Base-by-base conservation (phyloP, 192 early-diverging fungal genomes). In the Coemansia sp. region DNA sequence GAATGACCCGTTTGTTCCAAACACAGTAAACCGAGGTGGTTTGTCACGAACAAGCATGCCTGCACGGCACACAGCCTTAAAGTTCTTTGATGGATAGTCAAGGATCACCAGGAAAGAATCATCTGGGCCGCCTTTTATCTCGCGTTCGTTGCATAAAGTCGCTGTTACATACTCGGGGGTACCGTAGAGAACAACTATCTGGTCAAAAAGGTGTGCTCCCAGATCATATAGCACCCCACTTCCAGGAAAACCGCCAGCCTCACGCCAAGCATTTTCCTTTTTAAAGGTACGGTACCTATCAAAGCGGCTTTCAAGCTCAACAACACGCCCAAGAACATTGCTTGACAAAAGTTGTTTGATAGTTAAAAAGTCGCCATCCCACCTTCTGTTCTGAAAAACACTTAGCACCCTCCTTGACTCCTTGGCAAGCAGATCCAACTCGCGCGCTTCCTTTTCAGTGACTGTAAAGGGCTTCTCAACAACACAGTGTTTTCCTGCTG, bases 281-380 rank as follows among this genome's bases (percentile, higher is more conserved):
- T 79, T 77, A 56, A 79, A 85, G 54, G 86, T 85, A 15, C 92
- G 85, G 78, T 89, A 92, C 23, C 92, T 78, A 63, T 93, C 92
- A 69, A 92, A 92, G 23, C 87, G 85, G 49, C 84, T 87, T 63
- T 93, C 91, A 54, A 90, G 85, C 66, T 89, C 88, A 15, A 92
- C 91, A 6, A 93, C 72, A 52, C 85, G 76, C 15, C 92, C 92
- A 43, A 93, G 63, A 0, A 75, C 72, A 1, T 85, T 82, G 9
- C 77, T 66, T 1, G 71, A 68, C 18, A 92, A 72, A 10, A 93
- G 73, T 16, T 85, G 76, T 64, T 87, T 85, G 21, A 91, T 79
- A 1, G 92, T 93, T 57, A 90, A 73, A 68, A 92, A 93, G 78
- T 93, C 92, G 45, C 90, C 91, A 75, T 93, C 92, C 89, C 88